Percentiles rank a stretch among this genome's conserved stretches.
Evolutionary conservation across 139 green algal species (phyloP).

Genomic region (Axilococcus clingmanii): DNA sequence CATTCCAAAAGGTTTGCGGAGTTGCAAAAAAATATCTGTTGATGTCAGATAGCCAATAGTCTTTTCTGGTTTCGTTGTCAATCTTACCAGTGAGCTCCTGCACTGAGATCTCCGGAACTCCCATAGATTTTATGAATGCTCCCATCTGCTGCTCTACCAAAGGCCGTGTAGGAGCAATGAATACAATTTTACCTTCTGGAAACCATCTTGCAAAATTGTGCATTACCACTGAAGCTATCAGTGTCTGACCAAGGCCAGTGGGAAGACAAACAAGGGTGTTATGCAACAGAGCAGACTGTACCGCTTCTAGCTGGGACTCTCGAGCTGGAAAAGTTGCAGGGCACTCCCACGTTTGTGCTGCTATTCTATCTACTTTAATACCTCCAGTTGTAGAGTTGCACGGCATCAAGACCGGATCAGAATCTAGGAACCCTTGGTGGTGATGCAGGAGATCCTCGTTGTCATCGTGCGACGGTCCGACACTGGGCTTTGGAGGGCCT

Average conservation of each 20-base stretch:
- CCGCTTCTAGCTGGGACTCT: slow-evolving; percentile 59
- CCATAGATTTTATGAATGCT: slow-evolving; percentile 66
- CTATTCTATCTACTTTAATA: not conserved
- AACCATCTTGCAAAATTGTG: slow-evolving; percentile 93
- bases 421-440: too few species aligned
- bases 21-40: slow-evolving; percentile 86
- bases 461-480: too few species aligned
- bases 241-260: slow-evolving; percentile 93
- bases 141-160: slow-evolving; percentile 87
- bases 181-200: slow-evolving; percentile 84
- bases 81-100: slow-evolving; percentile 18
- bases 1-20: slow-evolving; percentile 81
- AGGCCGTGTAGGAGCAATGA: slow-evolving; percentile 83
- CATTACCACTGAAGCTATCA: slow-evolving; percentile 91
- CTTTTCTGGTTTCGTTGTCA: slow-evolving; percentile 24
- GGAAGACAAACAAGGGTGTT: slow-evolving; percentile 94
- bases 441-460: too few species aligned
- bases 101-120: slow-evolving; percentile 28
- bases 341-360: slow-evolving; percentile 65
- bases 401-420: not conserved
- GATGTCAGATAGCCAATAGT: slow-evolving; percentile 36
- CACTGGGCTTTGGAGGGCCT: too few species aligned
- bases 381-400: not conserved
- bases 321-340: slow-evolving; percentile 42
- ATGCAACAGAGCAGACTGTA: slow-evolving; percentile 59